phyloP scores from a whole-genome alignment of 2,329 filamentous ascomycete species.

The Stagonosporopsis vannaccii region DNA sequence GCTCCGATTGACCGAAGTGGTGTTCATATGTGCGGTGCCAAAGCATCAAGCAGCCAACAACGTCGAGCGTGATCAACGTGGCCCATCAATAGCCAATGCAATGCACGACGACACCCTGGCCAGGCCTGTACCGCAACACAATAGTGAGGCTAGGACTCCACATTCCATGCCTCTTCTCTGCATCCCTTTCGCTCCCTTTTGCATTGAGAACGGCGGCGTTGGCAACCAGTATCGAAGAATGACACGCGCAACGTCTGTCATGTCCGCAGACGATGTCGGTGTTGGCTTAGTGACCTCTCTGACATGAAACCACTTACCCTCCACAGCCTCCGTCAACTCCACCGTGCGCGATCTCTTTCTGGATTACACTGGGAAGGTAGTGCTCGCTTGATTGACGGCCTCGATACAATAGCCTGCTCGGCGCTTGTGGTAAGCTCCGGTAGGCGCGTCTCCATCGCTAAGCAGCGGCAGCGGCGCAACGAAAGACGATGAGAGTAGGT shows the following conservation, averaged over 20 bases:
- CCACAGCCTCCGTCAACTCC: constrained; percentile 33
- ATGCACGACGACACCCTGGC: constrained; percentile 27
- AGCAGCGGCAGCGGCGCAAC: constrained; percentile 33
- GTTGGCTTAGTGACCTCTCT: constrained; percentile 28
- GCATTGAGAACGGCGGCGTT: constrained; percentile 29
- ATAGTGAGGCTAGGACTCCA: constrained; percentile 44
- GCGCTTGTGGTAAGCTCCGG: constrained; percentile 16
- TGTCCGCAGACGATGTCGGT: constrained; percentile 13
- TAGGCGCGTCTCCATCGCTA: constrained; percentile 22
- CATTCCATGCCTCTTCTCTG: constrained; percentile 38
- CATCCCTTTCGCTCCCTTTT: constrained; percentile 35
- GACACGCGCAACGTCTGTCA: constrained; percentile 24
- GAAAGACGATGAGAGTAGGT: constrained; percentile 49
- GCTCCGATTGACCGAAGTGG: constrained; percentile 17
- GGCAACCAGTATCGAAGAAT: constrained; percentile 24
- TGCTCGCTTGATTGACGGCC: not conserved
- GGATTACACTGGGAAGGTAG: constrained; percentile 2
- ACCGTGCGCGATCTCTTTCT: constrained; percentile 32
- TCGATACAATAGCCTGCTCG: constrained; percentile 5
- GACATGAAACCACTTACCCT: constrained; percentile 33
- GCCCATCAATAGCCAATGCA: constrained; percentile 38
- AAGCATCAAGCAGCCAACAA: constrained; percentile 33
- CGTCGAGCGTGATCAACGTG: constrained; percentile 39
- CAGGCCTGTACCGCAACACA: constrained; percentile 27
- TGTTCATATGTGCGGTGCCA: constrained; percentile 23